Evolutionary conservation across 2,329 filamentous ascomycete species (phyloP), one percentile per base, ranked within the genome.

Genomic region (Neofusicoccum parvum): DNA sequence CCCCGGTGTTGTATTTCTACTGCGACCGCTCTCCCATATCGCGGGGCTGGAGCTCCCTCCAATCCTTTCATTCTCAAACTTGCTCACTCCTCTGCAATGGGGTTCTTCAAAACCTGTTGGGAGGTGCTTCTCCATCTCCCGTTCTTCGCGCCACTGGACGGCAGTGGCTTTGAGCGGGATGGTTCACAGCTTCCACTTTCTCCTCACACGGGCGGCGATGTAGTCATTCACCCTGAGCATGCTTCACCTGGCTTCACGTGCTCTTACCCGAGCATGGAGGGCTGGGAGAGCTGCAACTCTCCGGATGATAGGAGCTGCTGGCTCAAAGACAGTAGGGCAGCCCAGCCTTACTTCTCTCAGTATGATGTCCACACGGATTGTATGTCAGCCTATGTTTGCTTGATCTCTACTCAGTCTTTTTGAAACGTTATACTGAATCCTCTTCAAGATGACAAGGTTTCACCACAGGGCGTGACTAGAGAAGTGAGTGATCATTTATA

Each of bases 361-460:
- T 75, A 68, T 39, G 67, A 70, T 63, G 69, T 74, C 54, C 62
- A 68, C 36, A 72, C 71, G 23, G 68, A 73, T 48, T 75, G 62
- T 65, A 65, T 4, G 62, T 37, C 15, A n/a, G 2, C 14, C 5
- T 41, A 32, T 11, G 14, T 10, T 39, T 39, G 10, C 37, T 17
- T 15, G 9, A 9, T 11, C 11, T 10, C 34, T 10, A n/a, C 32
- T 34, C 37, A 10, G 11, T 46, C 56, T 37, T 37, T 23, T 6
- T 3, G 7, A 39, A 37, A 3, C 11, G 2, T 2, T 17, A 37
- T 49, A n/a, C 43, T 50, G 12, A 49, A n/a, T 6, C 20, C 1
- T 17, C 36, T 17, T 37, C 41, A 15, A 64, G 50, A 68, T 15
- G 67, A 68, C 45, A 62, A 53, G 17, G 46, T 46, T 27, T 66